Percentiles rank a stretch among this genome's conserved stretches.
phyloP scores from a whole-genome alignment of 2,329 filamentous ascomycete species.

The Aspergillus felis region DNA sequence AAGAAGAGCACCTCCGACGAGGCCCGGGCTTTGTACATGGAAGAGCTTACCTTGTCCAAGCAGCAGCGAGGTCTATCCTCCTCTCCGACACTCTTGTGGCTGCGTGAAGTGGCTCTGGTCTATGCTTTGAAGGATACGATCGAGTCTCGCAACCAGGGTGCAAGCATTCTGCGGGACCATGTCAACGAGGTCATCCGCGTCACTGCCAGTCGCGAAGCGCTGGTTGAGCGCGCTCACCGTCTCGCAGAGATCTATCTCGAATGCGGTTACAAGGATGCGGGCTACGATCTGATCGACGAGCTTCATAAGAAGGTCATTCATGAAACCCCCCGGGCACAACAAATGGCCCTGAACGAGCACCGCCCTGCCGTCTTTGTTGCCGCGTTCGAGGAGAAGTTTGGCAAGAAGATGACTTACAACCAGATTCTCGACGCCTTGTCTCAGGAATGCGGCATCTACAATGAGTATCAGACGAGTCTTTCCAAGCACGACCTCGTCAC shows the following conservation, averaged over 20 bases:
- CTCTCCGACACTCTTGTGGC: slow-evolving; percentile 42
- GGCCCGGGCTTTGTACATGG: slow-evolving; percentile 39
- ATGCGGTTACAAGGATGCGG: slow-evolving; percentile 39
- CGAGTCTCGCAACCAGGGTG: slow-evolving; percentile 37
- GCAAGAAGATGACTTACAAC: slow-evolving; percentile 32
- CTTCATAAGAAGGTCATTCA: slow-evolving; percentile 50
- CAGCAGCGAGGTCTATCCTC: slow-evolving; percentile 46
- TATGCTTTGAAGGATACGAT: slow-evolving; percentile 39
- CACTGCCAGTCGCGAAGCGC: slow-evolving; percentile 41
- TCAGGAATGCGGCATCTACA: slow-evolving; percentile 42
- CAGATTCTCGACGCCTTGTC: slow-evolving; percentile 44
- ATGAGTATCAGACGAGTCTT: slow-evolving; percentile 33
- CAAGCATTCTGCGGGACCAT: slow-evolving; percentile 38
- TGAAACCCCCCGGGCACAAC: slow-evolving; percentile 33
- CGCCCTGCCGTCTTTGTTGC: slow-evolving; percentile 45
- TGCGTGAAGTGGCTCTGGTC: slow-evolving; percentile 42
- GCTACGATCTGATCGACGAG: slow-evolving; percentile 43
- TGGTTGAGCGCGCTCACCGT: slow-evolving; percentile 45
- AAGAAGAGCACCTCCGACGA: slow-evolving; percentile 35
- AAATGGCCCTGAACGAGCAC: slow-evolving; percentile 27
- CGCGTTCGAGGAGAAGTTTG: slow-evolving; percentile 42
- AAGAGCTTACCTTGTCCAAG: slow-evolving; percentile 44
- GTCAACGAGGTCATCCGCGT: slow-evolving; percentile 41
- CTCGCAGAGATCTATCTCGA: slow-evolving; percentile 46
- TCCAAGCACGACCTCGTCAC: slow-evolving; percentile 31